Percentiles rank a stretch among this genome's conserved stretches.
These are phyloP conservation scores for Helicocarpus griseus DNA, from an alignment of 2,329 filamentous ascomycete genomes.

Conservation along the genomic window DNA sequence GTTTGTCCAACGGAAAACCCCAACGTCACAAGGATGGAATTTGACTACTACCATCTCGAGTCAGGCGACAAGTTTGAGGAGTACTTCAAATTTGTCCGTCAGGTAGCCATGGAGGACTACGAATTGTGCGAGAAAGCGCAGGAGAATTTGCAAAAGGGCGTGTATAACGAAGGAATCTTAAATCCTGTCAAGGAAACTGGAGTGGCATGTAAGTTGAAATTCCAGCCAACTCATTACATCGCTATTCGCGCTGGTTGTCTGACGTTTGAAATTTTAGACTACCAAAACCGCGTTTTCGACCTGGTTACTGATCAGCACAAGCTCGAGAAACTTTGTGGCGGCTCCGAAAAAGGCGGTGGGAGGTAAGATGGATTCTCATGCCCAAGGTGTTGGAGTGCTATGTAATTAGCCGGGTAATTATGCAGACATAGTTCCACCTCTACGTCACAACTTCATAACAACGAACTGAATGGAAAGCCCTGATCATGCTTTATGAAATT, in stretches of 20 bases:
- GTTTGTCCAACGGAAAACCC: slow-evolving; percentile 44
- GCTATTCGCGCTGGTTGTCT: background rate
- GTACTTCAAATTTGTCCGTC: slow-evolving; percentile 47
- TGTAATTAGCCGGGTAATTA: slow-evolving; percentile 1
- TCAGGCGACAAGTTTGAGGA: slow-evolving; percentile 45
- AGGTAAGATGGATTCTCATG: too few species aligned
- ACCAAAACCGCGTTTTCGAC: slow-evolving; percentile 39
- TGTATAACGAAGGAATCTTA: slow-evolving; percentile 47
- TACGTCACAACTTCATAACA: too few species aligned
- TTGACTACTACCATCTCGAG: slow-evolving; percentile 48
- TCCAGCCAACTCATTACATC: background rate
- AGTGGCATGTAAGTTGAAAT: slow-evolving; percentile 37
- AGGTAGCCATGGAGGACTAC: slow-evolving; percentile 48
- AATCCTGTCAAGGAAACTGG: slow-evolving; percentile 49
- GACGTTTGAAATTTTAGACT: slow-evolving; percentile 23
- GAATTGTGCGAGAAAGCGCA: slow-evolving; percentile 50
- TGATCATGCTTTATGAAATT: too few species aligned
- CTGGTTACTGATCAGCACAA: slow-evolving; percentile 36
- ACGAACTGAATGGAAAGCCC: too few species aligned
- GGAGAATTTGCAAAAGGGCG: slow-evolving; percentile 42
- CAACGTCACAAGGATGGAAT: slow-evolving; percentile 45
- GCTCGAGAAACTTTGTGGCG: slow-evolving; percentile 17
- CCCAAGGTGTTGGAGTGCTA: background rate
- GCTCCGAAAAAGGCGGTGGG: background rate
- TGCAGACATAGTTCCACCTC: too few species aligned